Conservation (phyloP, 2,329 filamentous ascomycete genomes). For the Hirsutella minnesotensis region DNA sequence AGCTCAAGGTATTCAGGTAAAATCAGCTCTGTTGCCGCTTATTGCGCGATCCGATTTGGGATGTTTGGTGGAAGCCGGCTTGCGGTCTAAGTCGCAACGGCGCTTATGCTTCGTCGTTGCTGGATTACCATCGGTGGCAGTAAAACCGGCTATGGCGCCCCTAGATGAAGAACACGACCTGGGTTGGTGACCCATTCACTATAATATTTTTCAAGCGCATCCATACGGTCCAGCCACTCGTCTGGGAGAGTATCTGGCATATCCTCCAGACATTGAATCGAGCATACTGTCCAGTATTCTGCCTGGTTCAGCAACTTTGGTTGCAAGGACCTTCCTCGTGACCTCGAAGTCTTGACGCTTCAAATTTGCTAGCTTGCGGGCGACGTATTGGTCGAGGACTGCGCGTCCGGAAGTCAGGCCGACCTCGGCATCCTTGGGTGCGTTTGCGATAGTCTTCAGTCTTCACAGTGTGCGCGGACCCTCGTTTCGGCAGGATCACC, state of each 20-base stretch:
- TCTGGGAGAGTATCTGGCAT: slow-evolving; percentile 75
- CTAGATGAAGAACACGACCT: too few species aligned
- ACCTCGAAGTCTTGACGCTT: slow-evolving; percentile 37
- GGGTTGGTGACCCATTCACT: slow-evolving; percentile 73
- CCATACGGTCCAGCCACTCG: slow-evolving; percentile 77
- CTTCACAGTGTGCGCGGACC: too few species aligned
- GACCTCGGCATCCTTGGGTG: slow-evolving; percentile 53
- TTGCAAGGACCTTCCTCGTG: slow-evolving; percentile 53
- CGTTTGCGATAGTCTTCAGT: too few species aligned
- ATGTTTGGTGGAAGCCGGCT: too few species aligned
- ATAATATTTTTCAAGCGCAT: slow-evolving; percentile 66
- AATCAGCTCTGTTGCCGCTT: too few species aligned
- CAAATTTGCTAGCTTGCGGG: slow-evolving; percentile 14
- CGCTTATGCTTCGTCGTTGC: too few species aligned
- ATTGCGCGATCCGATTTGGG: too few species aligned
- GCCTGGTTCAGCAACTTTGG: slow-evolving; percentile 59
- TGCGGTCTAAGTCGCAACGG: too few species aligned
- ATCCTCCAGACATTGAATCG: slow-evolving; percentile 75
- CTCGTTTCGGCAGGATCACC: too few species aligned
- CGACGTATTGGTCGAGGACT: slow-evolving; percentile 31
- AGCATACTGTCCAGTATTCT: slow-evolving; percentile 72
- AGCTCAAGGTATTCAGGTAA: too few species aligned
- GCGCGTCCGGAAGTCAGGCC: slow-evolving; percentile 58
- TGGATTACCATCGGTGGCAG: too few species aligned
- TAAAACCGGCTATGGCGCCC: too few species aligned